A percentile compares a stretch with the other conserved stretches of the same genome.
Evolutionary conservation across 2,329 filamentous ascomycete species (phyloP).

Genomic region (Dothideomycetidae sp.): DNA sequence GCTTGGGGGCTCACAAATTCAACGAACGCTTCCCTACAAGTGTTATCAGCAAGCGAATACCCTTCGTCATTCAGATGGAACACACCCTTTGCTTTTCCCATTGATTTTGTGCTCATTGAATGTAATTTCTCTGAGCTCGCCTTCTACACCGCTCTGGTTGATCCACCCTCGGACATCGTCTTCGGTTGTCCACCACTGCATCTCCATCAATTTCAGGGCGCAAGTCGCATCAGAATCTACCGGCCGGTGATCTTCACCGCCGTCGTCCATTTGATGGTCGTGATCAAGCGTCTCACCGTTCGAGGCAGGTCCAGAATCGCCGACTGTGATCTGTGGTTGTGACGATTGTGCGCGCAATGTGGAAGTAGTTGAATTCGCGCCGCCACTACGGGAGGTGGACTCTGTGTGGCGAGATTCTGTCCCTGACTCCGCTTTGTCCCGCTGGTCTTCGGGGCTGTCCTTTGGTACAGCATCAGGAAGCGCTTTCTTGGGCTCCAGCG

Average conservation of each 20-base stretch:
- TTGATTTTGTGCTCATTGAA: slow-evolving; percentile 99
- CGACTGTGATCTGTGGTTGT: too few species aligned
- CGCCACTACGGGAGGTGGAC: too few species aligned
- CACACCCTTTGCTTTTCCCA: slow-evolving; percentile 93
- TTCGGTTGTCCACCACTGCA: slow-evolving; percentile 95
- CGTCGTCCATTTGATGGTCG: too few species aligned
- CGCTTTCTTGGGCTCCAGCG: slow-evolving; percentile 9
- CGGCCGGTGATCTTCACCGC: slow-evolving; percentile 36
- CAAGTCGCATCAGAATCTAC: slow-evolving; percentile 47
- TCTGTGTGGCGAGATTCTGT: too few species aligned
- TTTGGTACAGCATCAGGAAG: slow-evolving; percentile 18
- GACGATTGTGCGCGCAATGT: too few species aligned
- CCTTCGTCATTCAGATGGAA: slow-evolving; percentile 13
- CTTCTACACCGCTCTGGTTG: slow-evolving; percentile 63
- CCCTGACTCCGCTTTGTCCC: slow-evolving; percentile 16
- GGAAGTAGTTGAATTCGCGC: too few species aligned
- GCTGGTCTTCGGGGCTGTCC: slow-evolving; percentile 15
- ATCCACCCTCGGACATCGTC: slow-evolving; percentile 87
- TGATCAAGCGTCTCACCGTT: too few species aligned
- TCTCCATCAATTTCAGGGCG: slow-evolving; percentile 72
- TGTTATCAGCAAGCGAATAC: too few species aligned
- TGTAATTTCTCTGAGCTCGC: slow-evolving; percentile 78
- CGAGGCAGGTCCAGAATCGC: slow-evolving; percentile 1
- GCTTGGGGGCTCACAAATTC: slow-evolving; percentile 75
- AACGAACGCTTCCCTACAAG: slow-evolving; percentile 60